phyloP scores from a whole-genome alignment of 805 yeast genomes.

The Starmerella riodocensis region DNA sequence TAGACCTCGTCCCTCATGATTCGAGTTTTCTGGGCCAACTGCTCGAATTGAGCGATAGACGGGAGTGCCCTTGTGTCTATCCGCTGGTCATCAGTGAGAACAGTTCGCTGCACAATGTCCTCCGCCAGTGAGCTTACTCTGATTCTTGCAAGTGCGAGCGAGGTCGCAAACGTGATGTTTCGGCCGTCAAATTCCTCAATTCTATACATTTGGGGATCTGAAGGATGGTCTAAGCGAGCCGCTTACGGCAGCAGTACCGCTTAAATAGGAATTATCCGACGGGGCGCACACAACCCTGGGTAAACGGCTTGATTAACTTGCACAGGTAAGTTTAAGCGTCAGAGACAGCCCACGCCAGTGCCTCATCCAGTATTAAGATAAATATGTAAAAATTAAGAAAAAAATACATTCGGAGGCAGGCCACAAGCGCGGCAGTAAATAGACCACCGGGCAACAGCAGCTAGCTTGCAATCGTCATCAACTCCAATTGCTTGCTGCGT shows the following conservation, averaged over 20 bases:
- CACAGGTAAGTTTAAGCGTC: too few species aligned
- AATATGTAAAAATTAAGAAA: too few species aligned
- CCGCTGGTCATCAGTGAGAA: background rate
- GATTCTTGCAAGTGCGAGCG: constrained; percentile 2
- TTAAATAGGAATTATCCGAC: too few species aligned
- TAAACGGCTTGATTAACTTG: too few species aligned
- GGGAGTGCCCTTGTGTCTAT: constrained; percentile 6
- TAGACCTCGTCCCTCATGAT: constrained; percentile 1
- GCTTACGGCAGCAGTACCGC: too few species aligned
- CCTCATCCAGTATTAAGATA: too few species aligned
- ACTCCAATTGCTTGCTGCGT: constrained; percentile 82
- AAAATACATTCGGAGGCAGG: too few species aligned
- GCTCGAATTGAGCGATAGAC: constrained; percentile 7
- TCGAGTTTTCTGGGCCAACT: background rate
- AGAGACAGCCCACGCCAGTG: too few species aligned
- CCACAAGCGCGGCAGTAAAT: background rate
- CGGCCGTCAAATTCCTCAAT: constrained; percentile 3
- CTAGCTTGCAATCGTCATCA: constrained; percentile 40
- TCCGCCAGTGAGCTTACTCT: constrained; percentile 2
- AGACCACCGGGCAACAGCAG: background rate
- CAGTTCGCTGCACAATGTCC: constrained; percentile 2
- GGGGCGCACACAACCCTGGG: too few species aligned
- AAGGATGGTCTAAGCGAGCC: too few species aligned
- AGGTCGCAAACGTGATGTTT: background rate
- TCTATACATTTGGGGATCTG: background rate